A percentile compares a stretch with the other conserved stretches of the same genome.
phyloP scores from a whole-genome alignment of 73 alveolate species.

The Paramecium pentaurelia region DNA sequence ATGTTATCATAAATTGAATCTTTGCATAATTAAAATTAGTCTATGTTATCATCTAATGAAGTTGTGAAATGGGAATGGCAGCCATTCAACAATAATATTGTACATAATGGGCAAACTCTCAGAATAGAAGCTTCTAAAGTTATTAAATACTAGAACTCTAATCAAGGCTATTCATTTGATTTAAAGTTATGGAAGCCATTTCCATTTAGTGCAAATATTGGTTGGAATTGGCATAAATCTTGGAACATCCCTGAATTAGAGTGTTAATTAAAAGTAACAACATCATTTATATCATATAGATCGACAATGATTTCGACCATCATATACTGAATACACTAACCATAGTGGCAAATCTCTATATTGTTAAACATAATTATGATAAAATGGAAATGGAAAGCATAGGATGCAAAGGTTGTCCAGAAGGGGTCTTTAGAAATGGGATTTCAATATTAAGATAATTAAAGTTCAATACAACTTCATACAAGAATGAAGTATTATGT shows the following conservation, averaged over 20 bases:
- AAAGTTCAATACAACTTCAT: slow-evolving; percentile 67
- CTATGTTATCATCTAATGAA: background rate
- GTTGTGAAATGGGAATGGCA: background rate
- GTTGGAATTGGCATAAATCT: slow-evolving; percentile 72
- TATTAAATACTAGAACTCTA: background rate
- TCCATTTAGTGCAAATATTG: slow-evolving; percentile 34
- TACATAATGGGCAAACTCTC: background rate
- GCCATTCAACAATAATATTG: background rate
- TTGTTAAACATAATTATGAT: background rate
- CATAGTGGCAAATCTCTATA: background rate
- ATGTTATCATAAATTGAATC: background rate
- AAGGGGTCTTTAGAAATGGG: slow-evolving; percentile 44
- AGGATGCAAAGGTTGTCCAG: slow-evolving; percentile 62
- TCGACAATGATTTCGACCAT: background rate
- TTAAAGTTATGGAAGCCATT: slow-evolving; percentile 26
- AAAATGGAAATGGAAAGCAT: slow-evolving; percentile 45
- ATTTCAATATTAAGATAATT: slow-evolving; percentile 64
- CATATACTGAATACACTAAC: background rate
- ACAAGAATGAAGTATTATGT: slow-evolving; percentile 68
- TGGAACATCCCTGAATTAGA: slow-evolving; percentile 75
- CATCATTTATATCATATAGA: background rate
- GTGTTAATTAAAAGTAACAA: slow-evolving; percentile 62
- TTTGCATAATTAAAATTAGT: background rate
- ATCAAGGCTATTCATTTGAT: background rate
- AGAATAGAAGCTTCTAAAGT: background rate